Conservation (phyloP, 2,329 filamentous ascomycete genomes). For the Alternaria panax region DNA sequence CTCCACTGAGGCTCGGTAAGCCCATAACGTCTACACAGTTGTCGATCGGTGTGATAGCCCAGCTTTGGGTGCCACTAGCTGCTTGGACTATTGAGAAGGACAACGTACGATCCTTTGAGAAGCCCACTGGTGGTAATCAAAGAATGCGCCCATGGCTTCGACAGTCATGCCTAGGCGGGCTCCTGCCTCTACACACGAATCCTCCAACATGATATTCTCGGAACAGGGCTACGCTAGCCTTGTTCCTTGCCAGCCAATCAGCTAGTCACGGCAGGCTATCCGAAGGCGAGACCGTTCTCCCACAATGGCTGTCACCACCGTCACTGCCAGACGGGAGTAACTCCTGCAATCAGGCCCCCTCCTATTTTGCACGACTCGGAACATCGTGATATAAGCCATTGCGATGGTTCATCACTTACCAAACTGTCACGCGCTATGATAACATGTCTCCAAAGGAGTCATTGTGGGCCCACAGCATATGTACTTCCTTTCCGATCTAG, state of each 20-base stretch:
- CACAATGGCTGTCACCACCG: background rate
- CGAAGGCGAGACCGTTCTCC: conserved; percentile 4
- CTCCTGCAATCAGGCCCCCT: background rate
- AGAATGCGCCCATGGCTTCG: background rate
- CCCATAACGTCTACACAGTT: background rate
- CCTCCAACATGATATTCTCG: background rate
- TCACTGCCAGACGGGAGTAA: conserved; percentile 1
- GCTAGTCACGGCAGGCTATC: conserved; percentile 5
- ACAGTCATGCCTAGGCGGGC: background rate
- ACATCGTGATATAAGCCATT: background rate
- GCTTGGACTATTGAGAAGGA: conserved; percentile 1
- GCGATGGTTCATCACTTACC: background rate
- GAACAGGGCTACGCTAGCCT: background rate
- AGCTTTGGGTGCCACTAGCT: conserved; percentile 4
- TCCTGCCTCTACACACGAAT: background rate
- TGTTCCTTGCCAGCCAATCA: background rate
- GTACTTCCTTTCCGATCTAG: background rate
- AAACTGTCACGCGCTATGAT: background rate
- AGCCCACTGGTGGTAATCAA: background rate
- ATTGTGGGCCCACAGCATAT: background rate
- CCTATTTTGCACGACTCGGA: background rate
- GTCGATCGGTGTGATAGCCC: conserved; percentile 5
- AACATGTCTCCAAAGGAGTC: background rate
- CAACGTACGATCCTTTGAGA: background rate
- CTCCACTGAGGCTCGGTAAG: conserved; percentile 11